A percentile compares a stretch with the other conserved stretches of the same genome.
Evolutionary conservation across 495 filamentous ascomycete species (phyloP).

Genomic region (Hypoxylon rickii): DNA sequence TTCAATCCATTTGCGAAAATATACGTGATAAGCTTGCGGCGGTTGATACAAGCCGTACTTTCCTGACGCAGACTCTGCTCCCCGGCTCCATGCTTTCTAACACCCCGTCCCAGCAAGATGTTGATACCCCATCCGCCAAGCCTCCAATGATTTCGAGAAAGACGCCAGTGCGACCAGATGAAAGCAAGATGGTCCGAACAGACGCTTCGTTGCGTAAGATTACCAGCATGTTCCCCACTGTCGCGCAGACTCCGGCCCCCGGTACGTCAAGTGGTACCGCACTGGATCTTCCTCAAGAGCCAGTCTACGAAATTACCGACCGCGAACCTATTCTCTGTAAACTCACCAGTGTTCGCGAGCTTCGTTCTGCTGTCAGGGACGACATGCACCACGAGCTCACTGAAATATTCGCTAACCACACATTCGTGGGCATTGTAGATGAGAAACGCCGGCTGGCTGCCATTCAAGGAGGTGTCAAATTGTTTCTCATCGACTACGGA

Average conservation of each 20-base stretch:
- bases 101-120: constrained; percentile 39
- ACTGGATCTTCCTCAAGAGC: constrained; percentile 44
- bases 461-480: constrained; percentile 89
- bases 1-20: constrained; percentile 82
- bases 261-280: constrained; percentile 31
- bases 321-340: constrained; percentile 70
- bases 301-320: constrained; percentile 72
- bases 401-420: constrained; percentile 86
- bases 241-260: constrained; percentile 23
- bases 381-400: constrained; percentile 88
- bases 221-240: constrained; percentile 83
- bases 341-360: constrained; percentile 75
- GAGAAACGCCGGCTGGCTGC: constrained; percentile 83
- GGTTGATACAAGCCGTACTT: constrained; percentile 93
- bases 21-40: constrained; percentile 79
- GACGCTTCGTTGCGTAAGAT: constrained; percentile 92
- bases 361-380: constrained; percentile 80
- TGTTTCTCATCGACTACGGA: constrained; percentile 94
- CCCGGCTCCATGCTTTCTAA: constrained; percentile 61
- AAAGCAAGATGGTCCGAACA: constrained; percentile 88
- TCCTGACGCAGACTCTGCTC: constrained; percentile 89
- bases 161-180: constrained; percentile 67
- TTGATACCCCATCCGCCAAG: constrained; percentile 38
- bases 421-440: constrained; percentile 93
- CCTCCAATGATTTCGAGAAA: constrained; percentile 47